Evolutionary conservation across 345 rosid species (phyloP).

Genomic region (Lepidium aucheri): DNA sequence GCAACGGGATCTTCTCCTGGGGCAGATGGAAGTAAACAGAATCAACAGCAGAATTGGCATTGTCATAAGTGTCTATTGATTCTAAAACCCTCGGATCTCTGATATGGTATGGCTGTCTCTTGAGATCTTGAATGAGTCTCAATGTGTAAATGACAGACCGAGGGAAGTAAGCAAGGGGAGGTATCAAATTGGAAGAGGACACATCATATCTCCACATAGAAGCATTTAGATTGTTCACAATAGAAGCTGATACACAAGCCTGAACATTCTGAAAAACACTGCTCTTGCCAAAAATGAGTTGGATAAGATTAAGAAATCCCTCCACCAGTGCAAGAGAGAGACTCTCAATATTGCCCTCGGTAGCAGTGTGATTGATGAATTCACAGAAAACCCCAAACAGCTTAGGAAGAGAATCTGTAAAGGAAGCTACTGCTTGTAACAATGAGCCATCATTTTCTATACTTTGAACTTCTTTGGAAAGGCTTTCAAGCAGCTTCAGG

Average conservation of each 20-base stretch:
- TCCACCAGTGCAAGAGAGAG: conserved; percentile 58
- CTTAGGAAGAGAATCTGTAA: conserved; percentile 46
- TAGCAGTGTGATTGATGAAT: conserved; percentile 46
- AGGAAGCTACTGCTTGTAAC: conserved; percentile 64
- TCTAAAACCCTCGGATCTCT: conserved; percentile 47
- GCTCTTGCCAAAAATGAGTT: conserved; percentile 56
- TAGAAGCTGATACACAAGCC: conserved; percentile 63
- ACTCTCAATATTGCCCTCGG: conserved; percentile 70
- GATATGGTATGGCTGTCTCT: conserved; percentile 40
- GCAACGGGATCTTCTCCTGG: conserved; percentile 55
- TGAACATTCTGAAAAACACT: conserved; percentile 52
- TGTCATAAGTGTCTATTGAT: conserved; percentile 26
- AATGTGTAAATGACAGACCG: conserved; percentile 50
- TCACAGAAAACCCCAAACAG: conserved; percentile 57
- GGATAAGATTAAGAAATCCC: conserved; percentile 78
- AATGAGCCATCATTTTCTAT: conserved; percentile 51
- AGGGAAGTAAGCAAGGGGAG: conserved; percentile 75
- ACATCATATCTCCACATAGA: conserved; percentile 64
- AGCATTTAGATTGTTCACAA: conserved; percentile 60
- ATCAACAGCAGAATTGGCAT: conserved; percentile 27
- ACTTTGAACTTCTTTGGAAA: conserved; percentile 50
- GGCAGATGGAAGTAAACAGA: conserved; percentile 43
- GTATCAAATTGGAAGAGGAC: conserved; percentile 40
- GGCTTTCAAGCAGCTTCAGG: conserved; percentile 64
- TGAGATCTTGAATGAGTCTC: conserved; percentile 71